Base-by-base conservation (phyloP, 208 protist species). In the Leishmania arabica region DNA sequence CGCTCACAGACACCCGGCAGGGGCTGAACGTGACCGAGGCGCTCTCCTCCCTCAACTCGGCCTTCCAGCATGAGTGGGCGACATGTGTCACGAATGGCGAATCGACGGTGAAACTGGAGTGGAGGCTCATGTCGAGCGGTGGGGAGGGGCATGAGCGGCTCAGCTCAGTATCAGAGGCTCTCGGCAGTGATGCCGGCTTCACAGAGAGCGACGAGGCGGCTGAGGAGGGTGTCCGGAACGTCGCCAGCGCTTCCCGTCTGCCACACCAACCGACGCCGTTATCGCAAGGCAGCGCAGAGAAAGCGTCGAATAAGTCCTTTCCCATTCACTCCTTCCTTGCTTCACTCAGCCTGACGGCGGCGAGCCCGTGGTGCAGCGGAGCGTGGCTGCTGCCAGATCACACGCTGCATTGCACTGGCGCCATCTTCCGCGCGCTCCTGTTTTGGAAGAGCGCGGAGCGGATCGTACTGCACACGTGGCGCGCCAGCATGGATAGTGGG, bases 391-490 rank as follows among this genome's bases (percentile, higher is more conserved):
- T 90, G 54, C 81, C 87, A 13, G 77, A 84, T 4, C 34, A 85
- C 73, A 81, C 77, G 21, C 60, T 85, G 15, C 51, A 34, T 11
- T 71, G 73, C 76, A 74, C 84, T 60, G 85, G 81, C 31, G 77
- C 62, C 77, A 71, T 97, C 54, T 95, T 92, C 69, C 77, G 83
- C 62, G 88, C 88, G 0, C 77, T 95, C 34, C 88, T 97, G 34
- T 93, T 95, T 73, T 97, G 93, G 93, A 94, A 89, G 40, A 89
- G 86, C 45, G 86, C 89, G 9, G 91, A 91, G 76, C 88, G 89
- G 58, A 77, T 94, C 21, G 81, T 93, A 68, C 83, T 87, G 75
- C 87, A 89, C 64, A 85, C 86, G 56, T 94, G 91, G 90, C 85
- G 79, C 51, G 77, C 84, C 34, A 89, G 91, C 37, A 88, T 95